Base-by-base conservation (phyloP, 768 basidiomycete species). In the Suillus sp. region DNA sequence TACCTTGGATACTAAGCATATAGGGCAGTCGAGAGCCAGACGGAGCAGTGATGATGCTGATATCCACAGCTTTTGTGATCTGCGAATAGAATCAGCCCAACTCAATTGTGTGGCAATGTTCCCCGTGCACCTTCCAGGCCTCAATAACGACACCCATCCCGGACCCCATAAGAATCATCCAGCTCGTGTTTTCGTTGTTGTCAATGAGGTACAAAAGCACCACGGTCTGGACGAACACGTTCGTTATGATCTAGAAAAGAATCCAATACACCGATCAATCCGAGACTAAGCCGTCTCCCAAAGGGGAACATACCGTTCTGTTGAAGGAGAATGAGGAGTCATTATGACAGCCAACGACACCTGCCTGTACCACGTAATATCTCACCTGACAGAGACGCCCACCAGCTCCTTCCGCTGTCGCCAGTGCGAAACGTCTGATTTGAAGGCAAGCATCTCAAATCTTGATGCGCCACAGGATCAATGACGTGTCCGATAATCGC, bases 401-500 rank as follows among this genome's bases (percentile, higher is more conserved):
- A 92, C 91, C 76, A 99, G 86, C 74, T 99, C 95, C 69, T 95
- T 90, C 80, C 88, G 96, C 71, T 95, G 88, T 45, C 95, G 83
- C 96, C 96, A 98, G 74, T 99, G 96, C 34, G 90, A 87, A 48
- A 99, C 93, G 71, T 99, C 96, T 32, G 87, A 90, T 72, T 92
- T 93, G 86, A 99, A 98, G 16, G 96, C 96, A 62, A 97, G 80
- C 86, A 97, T 92, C 78, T 96, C 95, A 73, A 97, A 96, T 30
- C 93, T 94, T 70, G 13, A 57, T 13, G 35, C 38, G 42, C 38
- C 37, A 45, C 53, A 16, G 5, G 59, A 68, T 66, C 63, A 69
- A 62, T 30, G 42, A 62, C 60, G 45, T 62, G 53, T 37, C 62
- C 47, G 14, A 51, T 20, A 61, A 25, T 42, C 32, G 30, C 34